Base-by-base conservation (phyloP, 139 green algal species). In the Dunaliella primolecta region DNA sequence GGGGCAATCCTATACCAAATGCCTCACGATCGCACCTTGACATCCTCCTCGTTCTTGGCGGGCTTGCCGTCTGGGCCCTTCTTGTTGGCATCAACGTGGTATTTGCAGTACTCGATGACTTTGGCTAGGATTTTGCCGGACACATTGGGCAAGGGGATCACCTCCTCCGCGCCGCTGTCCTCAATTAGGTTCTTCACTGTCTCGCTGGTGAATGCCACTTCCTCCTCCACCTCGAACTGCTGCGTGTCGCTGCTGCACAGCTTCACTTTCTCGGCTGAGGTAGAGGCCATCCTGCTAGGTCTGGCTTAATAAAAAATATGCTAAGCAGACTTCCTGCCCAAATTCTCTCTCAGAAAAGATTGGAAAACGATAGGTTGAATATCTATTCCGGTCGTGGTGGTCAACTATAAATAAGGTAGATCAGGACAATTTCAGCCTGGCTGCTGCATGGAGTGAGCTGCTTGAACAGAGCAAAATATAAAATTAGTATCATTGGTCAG, bases 31-130 rank as follows among this genome's bases (percentile, higher is more conserved):
- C 57, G 30, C 56, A 85, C 81, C 84, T 93, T 93, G 25, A 98
- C 82, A 20, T 99, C 96, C 0, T 98, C 97, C 35, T 98, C 95
- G 11, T 75, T 90, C 88, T 97, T 97, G 34, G 82, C 57, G 3
- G 93, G 86, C 89, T 96, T 95, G 81, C 92, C 89, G 72, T 95
- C 90, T 0, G 87, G 87, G 30, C 88, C 88, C 84, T 96, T 95
- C 83, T 92, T 90, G 78, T 95, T 91, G 2, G 92, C 93, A 30
- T 98, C 93, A 2, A 98, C 96, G 84, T 99, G 96, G 83, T 95
- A 98, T 86, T 94, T 96, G 93, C 94, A 98, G 85, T 98, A 99
- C 87, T 99, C 95, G 46, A 99, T 98, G 3, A 99, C 95, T 72
- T 91, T 94, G 55, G 88, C 84, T 38, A 94, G 85, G 81, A 96